These are phyloP conservation scores for Suaeda aralocaspica DNA, from an alignment of 148 eudicot genomes.

Conservation along the genomic window DNA sequence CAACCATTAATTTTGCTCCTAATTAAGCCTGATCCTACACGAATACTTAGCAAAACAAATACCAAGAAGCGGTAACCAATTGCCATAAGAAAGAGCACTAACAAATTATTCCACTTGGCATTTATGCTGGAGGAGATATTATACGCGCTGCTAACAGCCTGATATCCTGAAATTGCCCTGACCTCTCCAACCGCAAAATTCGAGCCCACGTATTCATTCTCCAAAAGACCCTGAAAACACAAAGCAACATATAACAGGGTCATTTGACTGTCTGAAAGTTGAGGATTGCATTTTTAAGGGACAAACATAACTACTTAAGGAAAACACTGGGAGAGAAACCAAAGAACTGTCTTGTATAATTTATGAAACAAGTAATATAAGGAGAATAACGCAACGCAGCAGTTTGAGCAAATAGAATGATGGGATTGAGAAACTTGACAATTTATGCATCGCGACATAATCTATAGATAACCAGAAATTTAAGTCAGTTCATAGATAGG, in stretches of 20 bases:
- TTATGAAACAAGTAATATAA: too few relatives aligned
- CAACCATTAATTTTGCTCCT: constrained; percentile 35
- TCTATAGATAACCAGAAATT: background rate
- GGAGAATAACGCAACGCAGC: background rate
- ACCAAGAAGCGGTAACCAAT: constrained; percentile 69
- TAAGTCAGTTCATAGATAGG: background rate
- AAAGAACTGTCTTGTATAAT: background rate
- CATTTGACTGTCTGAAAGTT: background rate
- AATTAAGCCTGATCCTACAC: constrained; percentile 36
- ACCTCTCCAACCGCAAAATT: constrained; percentile 86
- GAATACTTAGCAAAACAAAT: constrained; percentile 52
- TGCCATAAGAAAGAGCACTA: constrained; percentile 78
- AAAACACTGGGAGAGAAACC: background rate
- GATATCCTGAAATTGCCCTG: constrained; percentile 72
- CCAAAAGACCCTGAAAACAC: constrained; percentile 66
- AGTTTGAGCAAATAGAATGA: background rate
- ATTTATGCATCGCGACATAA: background rate
- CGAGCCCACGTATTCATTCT: constrained; percentile 75
- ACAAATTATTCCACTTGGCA: constrained; percentile 76
- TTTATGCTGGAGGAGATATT: constrained; percentile 51
- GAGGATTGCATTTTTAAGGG: background rate
- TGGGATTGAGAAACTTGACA: background rate
- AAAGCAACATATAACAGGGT: constrained; percentile 5
- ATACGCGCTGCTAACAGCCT: constrained; percentile 70
- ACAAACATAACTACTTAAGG: background rate